Evolutionary conservation across 2,329 filamentous ascomycete species (phyloP).

Genomic region (Hyphodiscus sp.): DNA sequence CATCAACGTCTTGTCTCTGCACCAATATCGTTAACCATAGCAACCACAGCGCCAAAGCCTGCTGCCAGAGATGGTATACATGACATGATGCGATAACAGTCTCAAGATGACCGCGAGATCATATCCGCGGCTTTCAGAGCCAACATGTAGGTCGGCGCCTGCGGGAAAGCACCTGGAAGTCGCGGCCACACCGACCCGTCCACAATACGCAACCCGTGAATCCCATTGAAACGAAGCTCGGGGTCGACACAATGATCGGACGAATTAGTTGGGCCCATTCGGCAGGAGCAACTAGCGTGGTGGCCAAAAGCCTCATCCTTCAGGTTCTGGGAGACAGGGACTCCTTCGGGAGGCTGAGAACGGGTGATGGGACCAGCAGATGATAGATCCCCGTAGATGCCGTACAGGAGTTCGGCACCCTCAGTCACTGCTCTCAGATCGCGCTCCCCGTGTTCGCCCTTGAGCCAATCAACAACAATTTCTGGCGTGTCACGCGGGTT

Average conservation of each 20-base stretch:
- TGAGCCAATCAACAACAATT: slow-evolving; percentile 57
- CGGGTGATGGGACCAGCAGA: too few relatives aligned
- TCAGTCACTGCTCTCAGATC: slow-evolving; percentile 15
- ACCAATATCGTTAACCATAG: too few relatives aligned
- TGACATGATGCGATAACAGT: too few relatives aligned
- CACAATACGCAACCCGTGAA: slow-evolving; percentile 45
- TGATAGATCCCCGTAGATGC: slow-evolving; percentile 35
- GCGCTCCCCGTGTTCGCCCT: slow-evolving; percentile 6
- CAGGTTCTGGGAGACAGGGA: too few relatives aligned
- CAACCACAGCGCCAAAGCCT: too few relatives aligned
- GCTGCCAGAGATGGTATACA: too few relatives aligned
- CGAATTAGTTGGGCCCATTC: slow-evolving; percentile 44
- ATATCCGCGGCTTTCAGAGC: not conserved
- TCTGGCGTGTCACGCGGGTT: slow-evolving; percentile 58
- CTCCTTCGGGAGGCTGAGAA: too few relatives aligned
- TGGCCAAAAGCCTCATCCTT: slow-evolving; percentile 45
- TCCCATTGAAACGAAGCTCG: slow-evolving; percentile 30
- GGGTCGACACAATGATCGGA: slow-evolving; percentile 39
- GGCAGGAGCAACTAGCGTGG: slow-evolving; percentile 47
- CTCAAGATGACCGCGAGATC: too few relatives aligned
- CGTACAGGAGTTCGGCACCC: slow-evolving; percentile 28
- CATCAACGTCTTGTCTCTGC: too few relatives aligned
- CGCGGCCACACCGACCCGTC: slow-evolving; percentile 36
- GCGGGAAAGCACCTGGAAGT: not conserved
- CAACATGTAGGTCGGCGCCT: not conserved